Percentiles rank a stretch among this genome's conserved stretches.
These are phyloP conservation scores for Sordariomycetes sp. DNA, from an alignment of 2,329 filamentous ascomycete genomes.

Conservation along the genomic window DNA sequence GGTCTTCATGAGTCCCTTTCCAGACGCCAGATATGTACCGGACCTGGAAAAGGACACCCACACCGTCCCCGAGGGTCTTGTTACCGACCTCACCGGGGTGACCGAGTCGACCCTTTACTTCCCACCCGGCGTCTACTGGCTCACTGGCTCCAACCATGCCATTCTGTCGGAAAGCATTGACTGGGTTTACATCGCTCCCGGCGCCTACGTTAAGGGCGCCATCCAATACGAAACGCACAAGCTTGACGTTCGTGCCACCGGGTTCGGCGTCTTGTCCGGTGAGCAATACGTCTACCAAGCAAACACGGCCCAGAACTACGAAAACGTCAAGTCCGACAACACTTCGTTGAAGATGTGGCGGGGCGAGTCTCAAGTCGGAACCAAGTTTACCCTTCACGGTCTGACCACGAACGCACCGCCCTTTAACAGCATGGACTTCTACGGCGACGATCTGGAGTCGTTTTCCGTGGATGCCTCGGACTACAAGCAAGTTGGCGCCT, in stretches of 20 bases:
- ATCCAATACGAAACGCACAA: slow-evolving; percentile 17
- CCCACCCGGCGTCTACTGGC: slow-evolving; percentile 20
- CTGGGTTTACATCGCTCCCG: slow-evolving; percentile 19
- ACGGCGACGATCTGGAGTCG: slow-evolving; percentile 7
- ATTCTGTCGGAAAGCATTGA: slow-evolving; percentile 7
- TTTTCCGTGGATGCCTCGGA: slow-evolving; percentile 15
- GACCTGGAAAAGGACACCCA: slow-evolving; percentile 4
- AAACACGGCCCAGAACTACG: slow-evolving; percentile 18
- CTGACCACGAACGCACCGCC: slow-evolving; percentile 21
- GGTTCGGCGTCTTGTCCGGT: slow-evolving; percentile 24
- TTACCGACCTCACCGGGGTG: slow-evolving; percentile 7
- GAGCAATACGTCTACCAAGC: slow-evolving; percentile 28
- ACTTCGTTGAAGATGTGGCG: slow-evolving; percentile 21
- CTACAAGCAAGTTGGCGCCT: slow-evolving; percentile 28
- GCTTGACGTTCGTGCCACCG: slow-evolving; percentile 18
- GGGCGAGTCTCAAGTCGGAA: slow-evolving; percentile 8
- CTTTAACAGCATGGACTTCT: slow-evolving; percentile 26
- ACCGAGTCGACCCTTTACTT: slow-evolving; percentile 14
- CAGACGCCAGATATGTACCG: slow-evolving; percentile 8
- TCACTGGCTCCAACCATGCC: slow-evolving; percentile 13
- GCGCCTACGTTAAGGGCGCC: slow-evolving; percentile 27
- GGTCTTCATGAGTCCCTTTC: slow-evolving; percentile 20
- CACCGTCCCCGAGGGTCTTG: slow-evolving; percentile 4
- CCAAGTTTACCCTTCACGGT: slow-evolving; percentile 16
- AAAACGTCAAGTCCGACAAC: slow-evolving; percentile 15